Base-by-base conservation (phyloP, 768 basidiomycete genomes). In the Boletus bicolor region DNA sequence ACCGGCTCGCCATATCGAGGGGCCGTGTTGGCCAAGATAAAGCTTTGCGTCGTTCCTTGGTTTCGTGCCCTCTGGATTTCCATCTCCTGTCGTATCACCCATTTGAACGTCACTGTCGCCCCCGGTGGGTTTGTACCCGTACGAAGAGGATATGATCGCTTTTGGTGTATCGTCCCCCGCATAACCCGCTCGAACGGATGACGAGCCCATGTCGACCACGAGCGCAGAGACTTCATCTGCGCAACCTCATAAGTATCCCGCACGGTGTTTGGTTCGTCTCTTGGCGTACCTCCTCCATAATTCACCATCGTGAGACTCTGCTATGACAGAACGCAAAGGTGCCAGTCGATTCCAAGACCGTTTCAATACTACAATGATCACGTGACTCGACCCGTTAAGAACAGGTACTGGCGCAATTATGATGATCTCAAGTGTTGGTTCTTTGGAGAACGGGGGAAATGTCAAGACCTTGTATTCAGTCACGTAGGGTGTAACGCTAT, bases 81-180 rank as follows among this genome's bases (percentile, higher is more conserved):
- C 70, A n/a, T 74, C 72, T 14, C 60, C 70, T 21, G 68, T 63
- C 41, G 73, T 75, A 55, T 78, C 82, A 51, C 65, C 67, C 74
- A 57, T 84, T 77, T 42, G 70, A 35, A 70, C 53, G 53, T 71
- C 72, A 28, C 28, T 51, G 44, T 72, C 72, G 7, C 65, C 63
- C 7, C 72, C 60, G 42, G 72, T 71, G 55, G 73, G 75, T 41
- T 80, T 80, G 70, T 85, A 94, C 34, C 95, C 95, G 72, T 93
- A 98, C 43, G 84, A 79, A 4, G 94, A 90, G 8, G 97, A 90
- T 59, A 96, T 84, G 58, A 98, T 85, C 17, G 91, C 89, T 73
- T 93, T 92, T 17, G 97, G 97, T 11, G 89, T 83, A 66, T 98
- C 97, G 73, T 98, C 96, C 44, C 97, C 97, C 11, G 97, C 96